These are phyloP conservation scores for Cladosporium austrohemisphaericum DNA, from an alignment of 2,329 filamentous ascomycete species.

Conservation along the genomic window DNA sequence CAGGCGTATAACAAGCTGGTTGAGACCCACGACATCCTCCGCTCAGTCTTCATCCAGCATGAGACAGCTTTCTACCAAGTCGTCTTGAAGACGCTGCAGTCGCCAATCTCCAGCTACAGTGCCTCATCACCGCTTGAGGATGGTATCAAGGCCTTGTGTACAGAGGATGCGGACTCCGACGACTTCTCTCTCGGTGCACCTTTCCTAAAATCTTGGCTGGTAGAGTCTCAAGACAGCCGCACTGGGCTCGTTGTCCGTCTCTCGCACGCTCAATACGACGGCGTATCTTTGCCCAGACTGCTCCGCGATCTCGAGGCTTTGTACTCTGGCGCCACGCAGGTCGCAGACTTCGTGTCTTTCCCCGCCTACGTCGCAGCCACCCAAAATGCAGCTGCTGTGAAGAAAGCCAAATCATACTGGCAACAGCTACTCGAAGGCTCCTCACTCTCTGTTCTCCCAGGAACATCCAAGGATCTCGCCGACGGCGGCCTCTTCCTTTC, in stretches of 20 bases:
- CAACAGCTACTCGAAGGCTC: constrained; percentile 7
- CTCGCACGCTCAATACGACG: constrained; percentile 38
- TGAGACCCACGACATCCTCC: constrained; percentile 37
- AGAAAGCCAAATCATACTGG: constrained; percentile 18
- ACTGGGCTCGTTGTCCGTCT: constrained; percentile 29
- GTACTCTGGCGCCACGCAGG: constrained; percentile 20
- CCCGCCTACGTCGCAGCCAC: constrained; percentile 6
- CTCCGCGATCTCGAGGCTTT: constrained; percentile 53
- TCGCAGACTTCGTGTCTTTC: constrained; percentile 7
- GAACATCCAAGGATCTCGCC: background rate
- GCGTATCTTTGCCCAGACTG: constrained; percentile 52
- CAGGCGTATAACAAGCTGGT: constrained; percentile 55
- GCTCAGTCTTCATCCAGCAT: constrained; percentile 36
- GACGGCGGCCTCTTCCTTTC: constrained; percentile 7
- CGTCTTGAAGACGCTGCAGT: constrained; percentile 2
- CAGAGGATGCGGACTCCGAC: constrained; percentile 11
- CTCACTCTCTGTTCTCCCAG: background rate
- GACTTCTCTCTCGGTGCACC: constrained; percentile 18
- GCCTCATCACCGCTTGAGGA: constrained; percentile 17
- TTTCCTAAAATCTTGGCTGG: constrained; percentile 22
- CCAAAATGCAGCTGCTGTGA: background rate
- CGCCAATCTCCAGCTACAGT: constrained; percentile 25
- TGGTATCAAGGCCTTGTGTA: constrained; percentile 15
- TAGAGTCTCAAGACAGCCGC: constrained; percentile 25
- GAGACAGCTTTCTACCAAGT: constrained; percentile 5